Evolutionary conservation across 1,284 basidiomycete genomes (phyloP).

Genomic region (Caloboletus firmus): DNA sequence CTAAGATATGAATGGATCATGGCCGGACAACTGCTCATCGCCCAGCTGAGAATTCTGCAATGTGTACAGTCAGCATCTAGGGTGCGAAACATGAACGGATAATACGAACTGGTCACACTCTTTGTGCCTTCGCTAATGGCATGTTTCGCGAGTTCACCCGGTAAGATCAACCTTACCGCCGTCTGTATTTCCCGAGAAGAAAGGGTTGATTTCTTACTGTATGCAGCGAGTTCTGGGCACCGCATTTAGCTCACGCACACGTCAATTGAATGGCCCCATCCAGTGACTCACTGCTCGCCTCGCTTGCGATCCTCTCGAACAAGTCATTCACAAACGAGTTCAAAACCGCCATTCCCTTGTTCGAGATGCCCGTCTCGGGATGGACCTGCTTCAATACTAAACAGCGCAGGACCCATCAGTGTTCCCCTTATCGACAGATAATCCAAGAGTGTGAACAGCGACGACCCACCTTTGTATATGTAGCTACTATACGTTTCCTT

Average conservation of each 20-base stretch:
- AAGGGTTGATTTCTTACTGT: conserved; percentile 79
- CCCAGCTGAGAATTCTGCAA: conserved; percentile 37
- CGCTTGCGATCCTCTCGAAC: conserved; percentile 90
- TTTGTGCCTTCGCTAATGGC: conserved; percentile 65
- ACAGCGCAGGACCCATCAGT: neutral
- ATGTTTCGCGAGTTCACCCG: conserved; percentile 64
- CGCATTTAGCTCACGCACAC: neutral
- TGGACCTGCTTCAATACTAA: conserved; percentile 88
- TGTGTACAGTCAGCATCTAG: conserved; percentile 7
- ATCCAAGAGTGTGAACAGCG: neutral
- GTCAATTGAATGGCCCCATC: neutral
- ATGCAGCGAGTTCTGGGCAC: conserved; percentile 61
- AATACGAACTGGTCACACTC: conserved; percentile 43
- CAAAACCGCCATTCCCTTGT: conserved; percentile 95
- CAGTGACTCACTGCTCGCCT: conserved; percentile 50
- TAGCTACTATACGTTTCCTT: conserved; percentile 37
- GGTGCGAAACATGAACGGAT: neutral
- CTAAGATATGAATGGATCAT: neutral
- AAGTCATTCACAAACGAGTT: conserved; percentile 94
- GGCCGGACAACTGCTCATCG: conserved; percentile 11
- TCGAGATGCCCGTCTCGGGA: conserved; percentile 95
- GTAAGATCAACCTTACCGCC: conserved; percentile 74
- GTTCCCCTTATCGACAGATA: neutral
- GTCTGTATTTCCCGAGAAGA: conserved; percentile 81
- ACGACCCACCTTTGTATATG: conserved; percentile 35